phyloP scores from a whole-genome alignment of 164 flowering plant genomes.

The Chimonanthus praecox region DNA sequence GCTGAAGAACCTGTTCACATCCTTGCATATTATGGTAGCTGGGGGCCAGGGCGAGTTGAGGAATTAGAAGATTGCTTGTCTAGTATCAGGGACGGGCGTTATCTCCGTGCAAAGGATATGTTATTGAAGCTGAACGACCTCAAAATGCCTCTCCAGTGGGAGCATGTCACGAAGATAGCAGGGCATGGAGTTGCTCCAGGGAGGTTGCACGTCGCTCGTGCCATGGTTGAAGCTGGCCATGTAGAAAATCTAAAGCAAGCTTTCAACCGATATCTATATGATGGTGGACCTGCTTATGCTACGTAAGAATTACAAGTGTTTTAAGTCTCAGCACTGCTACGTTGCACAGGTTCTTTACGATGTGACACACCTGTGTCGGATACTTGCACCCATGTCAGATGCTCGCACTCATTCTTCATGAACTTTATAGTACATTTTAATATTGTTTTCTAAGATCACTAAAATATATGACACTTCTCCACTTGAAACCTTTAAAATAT shows the following conservation, averaged over 20 bases:
- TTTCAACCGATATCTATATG: conserved; percentile 74
- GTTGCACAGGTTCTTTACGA: too few relatives aligned
- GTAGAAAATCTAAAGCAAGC: conserved; percentile 92
- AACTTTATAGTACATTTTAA: too few relatives aligned
- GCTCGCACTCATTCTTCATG: too few relatives aligned
- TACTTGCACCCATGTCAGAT: too few relatives aligned
- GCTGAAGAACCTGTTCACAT: conserved; percentile 83
- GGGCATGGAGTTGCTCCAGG: conserved; percentile 96
- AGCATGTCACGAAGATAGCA: conserved; percentile 57
- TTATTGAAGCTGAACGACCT: conserved; percentile 61
- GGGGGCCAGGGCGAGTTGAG: conserved; percentile 60
- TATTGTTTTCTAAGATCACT: too few relatives aligned
- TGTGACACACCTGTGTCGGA: too few relatives aligned
- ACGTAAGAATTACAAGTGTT: conserved; percentile 38
- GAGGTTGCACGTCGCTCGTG: conserved; percentile 93
- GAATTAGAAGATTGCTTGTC: conserved; percentile 59
- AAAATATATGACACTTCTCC: too few relatives aligned
- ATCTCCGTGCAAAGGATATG: conserved; percentile 70
- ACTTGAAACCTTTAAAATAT: too few relatives aligned
- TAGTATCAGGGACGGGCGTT: conserved; percentile 80
- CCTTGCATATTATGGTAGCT: conserved; percentile 88
- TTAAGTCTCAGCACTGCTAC: too few relatives aligned
- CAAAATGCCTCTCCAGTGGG: conserved; percentile 83
- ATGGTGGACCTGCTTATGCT: conserved; percentile 95
- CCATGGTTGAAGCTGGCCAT: conserved; percentile 89